Evolutionary conservation across 2,329 filamentous ascomycete genomes (phyloP).

Genomic region (Aspergillus sp.): DNA sequence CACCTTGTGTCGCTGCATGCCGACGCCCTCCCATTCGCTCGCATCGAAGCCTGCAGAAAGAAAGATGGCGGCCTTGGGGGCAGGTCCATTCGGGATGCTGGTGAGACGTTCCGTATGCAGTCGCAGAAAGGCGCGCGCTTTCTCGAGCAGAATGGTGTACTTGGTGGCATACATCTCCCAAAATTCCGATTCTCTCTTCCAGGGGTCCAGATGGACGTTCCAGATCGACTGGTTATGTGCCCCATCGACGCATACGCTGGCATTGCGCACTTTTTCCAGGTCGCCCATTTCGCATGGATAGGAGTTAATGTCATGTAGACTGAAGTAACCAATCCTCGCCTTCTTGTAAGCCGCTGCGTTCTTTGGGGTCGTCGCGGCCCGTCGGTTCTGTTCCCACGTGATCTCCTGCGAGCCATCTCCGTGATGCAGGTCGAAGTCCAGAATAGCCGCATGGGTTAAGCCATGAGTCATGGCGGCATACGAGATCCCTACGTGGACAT

Average conservation of each 20-base stretch:
- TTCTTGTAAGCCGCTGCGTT: constrained; percentile 71
- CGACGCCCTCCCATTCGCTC: constrained; percentile 82
- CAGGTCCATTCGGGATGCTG: constrained; percentile 48
- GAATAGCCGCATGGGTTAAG: constrained; percentile 85
- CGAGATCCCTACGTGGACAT: constrained; percentile 93
- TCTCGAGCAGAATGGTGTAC: constrained; percentile 70
- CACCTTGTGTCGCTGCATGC: constrained; percentile 93
- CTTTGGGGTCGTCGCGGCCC: constrained; percentile 55
- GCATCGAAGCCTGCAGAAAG: constrained; percentile 95
- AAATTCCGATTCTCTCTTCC: constrained; percentile 75
- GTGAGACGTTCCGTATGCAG: constrained; percentile 60
- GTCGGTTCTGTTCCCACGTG: constrained; percentile 79
- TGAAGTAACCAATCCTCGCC: constrained; percentile 88
- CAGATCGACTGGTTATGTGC: constrained; percentile 90
- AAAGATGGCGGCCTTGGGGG: constrained; percentile 80
- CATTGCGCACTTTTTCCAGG: constrained; percentile 83
- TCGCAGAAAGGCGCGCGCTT: constrained; percentile 68
- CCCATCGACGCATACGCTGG: constrained; percentile 87
- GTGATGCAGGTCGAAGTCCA: constrained; percentile 87
- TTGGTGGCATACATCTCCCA: constrained; percentile 78
- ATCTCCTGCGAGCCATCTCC: constrained; percentile 95
- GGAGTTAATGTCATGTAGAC: constrained; percentile 95
- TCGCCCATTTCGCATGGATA: constrained; percentile 96
- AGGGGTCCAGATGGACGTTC: constrained; percentile 89
- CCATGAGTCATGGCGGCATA: constrained; percentile 77